phyloP scores from a whole-genome alignment of 768 basidiomycete species.

The Agrocybe chaxingu region DNA sequence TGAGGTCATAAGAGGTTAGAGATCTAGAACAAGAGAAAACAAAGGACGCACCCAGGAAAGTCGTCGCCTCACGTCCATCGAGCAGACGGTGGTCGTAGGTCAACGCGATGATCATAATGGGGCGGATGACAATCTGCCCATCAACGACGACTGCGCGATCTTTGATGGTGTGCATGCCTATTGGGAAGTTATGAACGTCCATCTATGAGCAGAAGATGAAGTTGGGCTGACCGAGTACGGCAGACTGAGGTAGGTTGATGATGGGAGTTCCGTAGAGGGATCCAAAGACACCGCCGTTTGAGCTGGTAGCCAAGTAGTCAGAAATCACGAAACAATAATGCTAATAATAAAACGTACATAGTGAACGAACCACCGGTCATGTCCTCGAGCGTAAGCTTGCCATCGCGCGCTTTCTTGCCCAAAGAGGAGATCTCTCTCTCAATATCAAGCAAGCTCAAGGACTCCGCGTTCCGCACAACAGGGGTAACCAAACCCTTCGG shows the following conservation, averaged over 20 bases:
- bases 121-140: conserved; percentile 94
- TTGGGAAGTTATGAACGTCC: neutral
- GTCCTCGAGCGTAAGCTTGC: conserved; percentile 94
- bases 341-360: conserved; percentile 55
- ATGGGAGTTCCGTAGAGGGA: conserved; percentile 98
- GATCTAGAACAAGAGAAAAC: neutral
- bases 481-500: conserved; percentile 98
- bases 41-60: conserved; percentile 83
- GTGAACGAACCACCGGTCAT: conserved; percentile 99
- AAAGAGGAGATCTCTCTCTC: conserved; percentile 90
- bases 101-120: conserved; percentile 92
- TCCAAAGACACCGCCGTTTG: conserved; percentile 98
- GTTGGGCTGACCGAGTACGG: conserved; percentile 69
- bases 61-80: conserved; percentile 94
- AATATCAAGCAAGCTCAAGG: conserved; percentile 83
- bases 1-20: neutral
- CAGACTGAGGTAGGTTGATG: conserved; percentile 94
- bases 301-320: conserved; percentile 45
- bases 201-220: neutral
- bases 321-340: neutral
- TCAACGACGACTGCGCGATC: conserved; percentile 88
- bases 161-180: conserved; percentile 94
- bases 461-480: conserved; percentile 88
- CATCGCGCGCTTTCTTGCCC: conserved; percentile 93
- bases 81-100: conserved; percentile 96